Conservation (phyloP, 2,329 filamentous ascomycete genomes). For the Penicillium griseofulvum region DNA sequence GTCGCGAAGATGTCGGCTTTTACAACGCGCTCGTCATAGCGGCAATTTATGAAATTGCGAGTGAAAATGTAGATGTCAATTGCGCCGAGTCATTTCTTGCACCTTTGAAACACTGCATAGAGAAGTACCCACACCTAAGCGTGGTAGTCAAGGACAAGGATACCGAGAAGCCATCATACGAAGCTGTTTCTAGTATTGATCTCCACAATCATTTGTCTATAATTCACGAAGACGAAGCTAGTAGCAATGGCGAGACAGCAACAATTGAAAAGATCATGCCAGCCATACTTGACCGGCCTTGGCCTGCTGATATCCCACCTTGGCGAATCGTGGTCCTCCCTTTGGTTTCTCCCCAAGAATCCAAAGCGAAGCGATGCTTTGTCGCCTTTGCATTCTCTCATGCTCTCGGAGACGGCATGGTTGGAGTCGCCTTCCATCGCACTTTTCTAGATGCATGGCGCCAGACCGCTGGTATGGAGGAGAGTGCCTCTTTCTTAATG, state of each 20-base stretch:
- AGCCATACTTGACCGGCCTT: conserved; percentile 36
- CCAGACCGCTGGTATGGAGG: background rate
- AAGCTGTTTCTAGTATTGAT: conserved; percentile 32
- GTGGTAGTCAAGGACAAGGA: conserved; percentile 36
- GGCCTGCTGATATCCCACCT: conserved; percentile 33
- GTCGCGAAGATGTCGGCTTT: conserved; percentile 41
- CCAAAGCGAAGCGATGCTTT: conserved; percentile 24
- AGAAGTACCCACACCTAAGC: conserved; percentile 39
- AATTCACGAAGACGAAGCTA: background rate
- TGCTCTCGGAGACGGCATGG: conserved; percentile 45
- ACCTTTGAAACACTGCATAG: conserved; percentile 40
- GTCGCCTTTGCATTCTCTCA: conserved; percentile 48
- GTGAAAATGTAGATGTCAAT: conserved; percentile 11
- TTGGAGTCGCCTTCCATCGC: conserved; percentile 44
- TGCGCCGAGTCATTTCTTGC: conserved; percentile 27
- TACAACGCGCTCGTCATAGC: conserved; percentile 43
- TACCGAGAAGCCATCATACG: conserved; percentile 39
- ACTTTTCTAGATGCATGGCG: conserved; percentile 34
- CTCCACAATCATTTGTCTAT: conserved; percentile 43
- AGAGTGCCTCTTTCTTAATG: conserved; percentile 4
- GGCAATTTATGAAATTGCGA: conserved; percentile 33
- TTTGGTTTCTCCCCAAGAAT: conserved; percentile 12
- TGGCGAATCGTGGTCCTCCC: conserved; percentile 46
- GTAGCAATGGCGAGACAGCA: conserved; percentile 8
- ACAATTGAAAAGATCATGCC: conserved; percentile 27